A percentile compares a stretch with the other conserved stretches of the same genome.
Evolutionary conservation across 164 flowering plant genomes (phyloP).

Genomic region (Aristolochia californica): DNA sequence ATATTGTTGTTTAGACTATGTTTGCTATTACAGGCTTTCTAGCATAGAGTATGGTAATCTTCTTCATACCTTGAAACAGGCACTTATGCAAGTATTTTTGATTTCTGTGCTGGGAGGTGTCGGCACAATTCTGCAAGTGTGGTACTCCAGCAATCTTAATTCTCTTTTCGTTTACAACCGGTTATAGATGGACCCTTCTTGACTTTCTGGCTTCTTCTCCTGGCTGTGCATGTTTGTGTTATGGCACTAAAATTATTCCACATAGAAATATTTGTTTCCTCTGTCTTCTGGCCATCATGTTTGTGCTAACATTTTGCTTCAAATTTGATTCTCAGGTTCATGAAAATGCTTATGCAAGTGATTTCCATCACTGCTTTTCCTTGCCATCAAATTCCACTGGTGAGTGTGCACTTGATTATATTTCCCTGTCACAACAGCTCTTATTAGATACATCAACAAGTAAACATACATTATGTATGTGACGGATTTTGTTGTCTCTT

Average conservation of each 20-base stretch:
- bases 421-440: neutral
- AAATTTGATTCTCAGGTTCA: conserved; percentile 56
- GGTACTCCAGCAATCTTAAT: conserved; percentile 26
- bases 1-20: neutral
- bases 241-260: too few species aligned
- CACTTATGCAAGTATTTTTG: conserved; percentile 70
- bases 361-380: conserved; percentile 91
- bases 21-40: neutral
- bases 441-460: neutral
- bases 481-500: neutral
- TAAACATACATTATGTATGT: neutral
- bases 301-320: neutral
- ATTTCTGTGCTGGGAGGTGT: conserved; percentile 91
- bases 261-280: too few species aligned
- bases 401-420: conserved; percentile 7
- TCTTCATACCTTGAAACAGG: conserved; percentile 31
- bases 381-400: conserved; percentile 71
- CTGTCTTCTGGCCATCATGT: too few species aligned
- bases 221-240: neutral
- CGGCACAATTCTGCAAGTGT: conserved; percentile 96
- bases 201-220: neutral
- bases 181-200: too few species aligned
- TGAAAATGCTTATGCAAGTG: conserved; percentile 91
- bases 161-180: neutral
- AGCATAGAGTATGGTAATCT: neutral